A percentile compares a stretch with the other conserved stretches of the same genome.
These are phyloP conservation scores for Chimonanthus salicifolius DNA, from an alignment of 164 flowering plant genomes.

Conservation along the genomic window DNA sequence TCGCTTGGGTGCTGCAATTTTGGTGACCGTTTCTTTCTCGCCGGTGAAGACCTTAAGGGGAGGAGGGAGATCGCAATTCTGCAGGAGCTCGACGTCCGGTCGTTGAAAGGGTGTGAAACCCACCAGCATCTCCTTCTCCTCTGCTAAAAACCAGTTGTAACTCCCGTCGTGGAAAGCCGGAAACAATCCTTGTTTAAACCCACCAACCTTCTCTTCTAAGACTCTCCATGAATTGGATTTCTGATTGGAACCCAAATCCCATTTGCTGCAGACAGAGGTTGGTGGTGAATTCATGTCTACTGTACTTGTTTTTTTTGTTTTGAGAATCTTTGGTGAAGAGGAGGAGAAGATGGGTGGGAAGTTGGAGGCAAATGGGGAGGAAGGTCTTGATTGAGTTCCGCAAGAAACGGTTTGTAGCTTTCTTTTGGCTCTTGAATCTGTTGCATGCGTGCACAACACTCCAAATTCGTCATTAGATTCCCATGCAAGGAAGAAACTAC, in stretches of 20 bases:
- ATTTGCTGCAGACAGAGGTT: not conserved
- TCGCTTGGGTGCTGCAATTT: not conserved
- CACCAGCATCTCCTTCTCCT: conserved; percentile 10
- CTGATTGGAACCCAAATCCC: not conserved
- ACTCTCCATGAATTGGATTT: not conserved
- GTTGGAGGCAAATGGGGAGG: not conserved
- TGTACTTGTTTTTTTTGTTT: not conserved
- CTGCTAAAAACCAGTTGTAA: not conserved
- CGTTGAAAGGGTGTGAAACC: conserved; percentile 4
- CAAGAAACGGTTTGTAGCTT: conserved; percentile 8
- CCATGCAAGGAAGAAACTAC: not conserved
- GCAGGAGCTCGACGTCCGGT: conserved; percentile 5
- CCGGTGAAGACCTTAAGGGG: conserved; percentile 12
- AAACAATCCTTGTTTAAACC: not conserved
- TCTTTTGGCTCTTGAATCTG: not conserved
- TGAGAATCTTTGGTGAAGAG: not conserved
- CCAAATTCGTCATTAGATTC: not conserved
- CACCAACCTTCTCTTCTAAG: not conserved
- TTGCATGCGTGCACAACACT: conserved; percentile 4
- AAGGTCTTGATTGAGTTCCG: not conserved
- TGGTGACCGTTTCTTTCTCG: not conserved
- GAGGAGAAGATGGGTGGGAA: not conserved
- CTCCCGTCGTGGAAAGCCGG: not conserved
- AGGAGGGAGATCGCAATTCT: conserved; percentile 16
- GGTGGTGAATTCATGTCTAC: conserved; percentile 3